Percentiles rank a stretch among this genome's conserved stretches.
phyloP scores from a whole-genome alignment of 2,329 filamentous ascomycete species.

The Xylariaceae sp. region DNA sequence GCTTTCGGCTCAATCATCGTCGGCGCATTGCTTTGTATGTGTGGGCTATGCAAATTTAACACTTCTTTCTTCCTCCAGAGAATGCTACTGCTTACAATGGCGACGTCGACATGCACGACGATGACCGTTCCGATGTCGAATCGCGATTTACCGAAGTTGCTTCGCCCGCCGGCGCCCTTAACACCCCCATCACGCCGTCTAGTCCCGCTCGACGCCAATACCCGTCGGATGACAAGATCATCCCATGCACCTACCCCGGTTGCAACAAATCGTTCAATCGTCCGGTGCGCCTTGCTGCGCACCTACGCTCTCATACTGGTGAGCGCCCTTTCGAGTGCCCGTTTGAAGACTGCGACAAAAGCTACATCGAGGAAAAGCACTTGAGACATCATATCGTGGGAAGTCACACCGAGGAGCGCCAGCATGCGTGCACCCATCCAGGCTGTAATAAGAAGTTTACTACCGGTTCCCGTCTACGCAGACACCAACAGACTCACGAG shows the following conservation, averaged over 20 bases:
- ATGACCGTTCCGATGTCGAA: conserved; percentile 16
- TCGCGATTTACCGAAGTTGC: conserved; percentile 20
- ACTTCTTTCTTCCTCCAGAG: too few species aligned
- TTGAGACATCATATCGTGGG: conserved; percentile 79
- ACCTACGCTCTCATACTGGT: conserved; percentile 79
- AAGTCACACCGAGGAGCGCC: conserved; percentile 65
- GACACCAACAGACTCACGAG: conserved; percentile 73
- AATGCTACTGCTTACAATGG: too few species aligned
- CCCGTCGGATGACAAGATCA: conserved; percentile 69
- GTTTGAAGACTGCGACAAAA: conserved; percentile 67
- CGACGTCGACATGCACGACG: conserved; percentile 3
- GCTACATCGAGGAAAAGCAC: conserved; percentile 81
- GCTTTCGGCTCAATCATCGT: too few species aligned
- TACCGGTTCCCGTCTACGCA: conserved; percentile 69
- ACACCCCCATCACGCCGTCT: conserved; percentile 45
- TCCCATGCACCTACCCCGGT: conserved; percentile 65
- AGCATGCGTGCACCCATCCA: conserved; percentile 64
- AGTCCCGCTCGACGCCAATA: conserved; percentile 48
- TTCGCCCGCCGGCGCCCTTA: conserved; percentile 18
- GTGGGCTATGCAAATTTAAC: too few species aligned
- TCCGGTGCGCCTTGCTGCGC: conserved; percentile 71
- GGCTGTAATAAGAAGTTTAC: conserved; percentile 77
- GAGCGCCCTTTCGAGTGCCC: conserved; percentile 73
- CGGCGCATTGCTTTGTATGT: too few species aligned
- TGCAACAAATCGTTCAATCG: conserved; percentile 86